phyloP scores from a whole-genome alignment of 805 yeast genomes.

The Myxozyma geophila region DNA sequence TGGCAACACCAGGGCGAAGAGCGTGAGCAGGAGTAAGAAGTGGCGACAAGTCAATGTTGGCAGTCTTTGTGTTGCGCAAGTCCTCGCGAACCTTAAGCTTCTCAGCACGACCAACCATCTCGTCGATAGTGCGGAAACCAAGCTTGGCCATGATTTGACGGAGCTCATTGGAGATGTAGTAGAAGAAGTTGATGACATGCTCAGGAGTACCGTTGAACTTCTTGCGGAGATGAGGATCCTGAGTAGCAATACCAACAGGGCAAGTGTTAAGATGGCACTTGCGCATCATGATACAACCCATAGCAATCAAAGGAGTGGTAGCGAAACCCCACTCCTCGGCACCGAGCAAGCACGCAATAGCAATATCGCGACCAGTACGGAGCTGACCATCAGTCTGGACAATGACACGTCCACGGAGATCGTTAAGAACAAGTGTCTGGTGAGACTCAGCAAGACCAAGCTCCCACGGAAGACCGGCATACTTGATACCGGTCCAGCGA shows the following conservation, averaged over 20 bases:
- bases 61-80: slow-evolving; percentile 83
- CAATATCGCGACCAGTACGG: slow-evolving; percentile 95
- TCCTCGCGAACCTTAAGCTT: slow-evolving; percentile 83
- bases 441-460: slow-evolving; percentile 97
- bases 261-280: slow-evolving; percentile 92
- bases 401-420: slow-evolving; percentile 90
- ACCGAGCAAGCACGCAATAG: slow-evolving; percentile 93
- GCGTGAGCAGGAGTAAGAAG: slow-evolving; percentile 96
- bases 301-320: slow-evolving; percentile 92
- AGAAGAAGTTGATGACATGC: slow-evolving; percentile 96
- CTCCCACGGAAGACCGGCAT: slow-evolving; percentile 99
- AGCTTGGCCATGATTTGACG: slow-evolving; percentile 91
- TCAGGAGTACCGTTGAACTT: slow-evolving; percentile 97
- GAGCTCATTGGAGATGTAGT: slow-evolving; percentile 89
- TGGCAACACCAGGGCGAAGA: slow-evolving; percentile 95
- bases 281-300: slow-evolving; percentile 97
- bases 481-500: slow-evolving; percentile 93
- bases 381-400: slow-evolving; percentile 99
- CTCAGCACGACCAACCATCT: slow-evolving; percentile 98
- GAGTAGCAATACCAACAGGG: slow-evolving; percentile 99
- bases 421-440: slow-evolving; percentile 94
- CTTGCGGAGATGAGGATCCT: slow-evolving; percentile 89
- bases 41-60: slow-evolving; percentile 88
- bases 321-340: slow-evolving; percentile 99
- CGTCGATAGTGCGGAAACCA: slow-evolving; percentile 94